Evolutionary conservation across 371 early-diverging fungal genomes (phyloP), one percentile per base, ranked within the genome.

Genomic region (Mucor ambiguus): DNA sequence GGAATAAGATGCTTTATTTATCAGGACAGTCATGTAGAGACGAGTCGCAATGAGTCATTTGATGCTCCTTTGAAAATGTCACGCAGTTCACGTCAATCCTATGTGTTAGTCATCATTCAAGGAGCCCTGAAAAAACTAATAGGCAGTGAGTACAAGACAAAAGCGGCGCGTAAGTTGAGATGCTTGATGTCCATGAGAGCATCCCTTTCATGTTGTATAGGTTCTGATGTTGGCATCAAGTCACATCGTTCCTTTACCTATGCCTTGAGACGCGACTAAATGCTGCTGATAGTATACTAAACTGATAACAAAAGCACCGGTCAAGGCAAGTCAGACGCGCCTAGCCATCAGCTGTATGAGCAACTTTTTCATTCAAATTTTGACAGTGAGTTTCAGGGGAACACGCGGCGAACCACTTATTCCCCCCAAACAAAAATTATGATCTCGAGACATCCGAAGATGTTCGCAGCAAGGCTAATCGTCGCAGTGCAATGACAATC

Each of bases 401-500:
- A 56, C 56, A 57, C 58, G 63, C 69, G 74, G 79, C 79, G 74
- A 71, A 75, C 76, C 73, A 75, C 71, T 57, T 54, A 69, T 22
- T 52, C 67, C 73, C 74, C 79, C 73, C 61, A 73, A 75, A 55
- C 76, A 78, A 71, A 78, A 78, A 78, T 78, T 78, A 60, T 69
- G 71, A 73, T 63, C 74, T 76, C 79, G 79, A 78, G 76, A 78
- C 76, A 73, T 60, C 76, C 74, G 62, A 71, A 63, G 76, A 61
- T 67, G 76, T 78, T 78, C 79, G 79, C 70, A 73, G 73, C 63
- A 68, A 57, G 43, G 60, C 67, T 63, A 69, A 59, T 65, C 69
- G 64, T 71, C 79, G 76, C 60, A 38, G 79, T 78, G 79, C 79
- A 78, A 78, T 78, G 79, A 71, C 71, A 69, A 64, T 63, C 71